Base-by-base conservation (phyloP, 225 moss, liverwort and hornwort genomes). In the Anthoceros angustus region DNA sequence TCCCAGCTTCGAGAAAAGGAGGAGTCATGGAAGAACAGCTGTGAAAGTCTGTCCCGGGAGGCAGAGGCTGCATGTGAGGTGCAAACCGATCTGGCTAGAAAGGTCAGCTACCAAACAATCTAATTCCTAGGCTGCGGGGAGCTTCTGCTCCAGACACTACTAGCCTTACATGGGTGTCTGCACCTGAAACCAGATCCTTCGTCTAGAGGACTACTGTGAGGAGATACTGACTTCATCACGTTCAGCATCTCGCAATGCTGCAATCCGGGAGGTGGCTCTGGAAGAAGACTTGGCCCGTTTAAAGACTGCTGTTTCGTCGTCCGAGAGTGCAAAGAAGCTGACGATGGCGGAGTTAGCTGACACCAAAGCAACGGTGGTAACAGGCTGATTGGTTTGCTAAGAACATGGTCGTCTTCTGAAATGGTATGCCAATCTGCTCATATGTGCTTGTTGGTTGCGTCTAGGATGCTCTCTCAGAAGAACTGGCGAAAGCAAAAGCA, bases 291-390 rank as follows among this genome's bases (percentile, higher is more conserved):
- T 77, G 21, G 70, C 74, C 62, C 77, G 70, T 14, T 26, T 80
- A 12, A 74, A 80, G 63, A 69, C 74, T 41, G 64, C 74, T 43
- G 40, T 80, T 7, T 55, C 62, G 18, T 67, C 77, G 61, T 48
- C 62, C 18, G 69, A 77, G 69, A 75, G 74, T 65, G 77, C 77
- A 68, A 77, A 75, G 39, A 70, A 72, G 41, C 20, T 74, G 42
- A 21, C 74, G 25, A 76, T 77, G 74, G 80, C n/a, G 70, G 73
- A 74, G 15, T 42, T 26, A n/a, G 39, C 9, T 65, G 26, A 65
- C 12, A 32, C 8, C 15, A 10, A 10, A 65, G 26, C 15, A 26
- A 65, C 64, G 12, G 64, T 18, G 18, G 32, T 18, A 25, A 38
- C n/a, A 40, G 25, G 18, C 41, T 11, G 39, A 4, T 46, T 63